Percentiles rank a stretch among this genome's conserved stretches.
These are phyloP conservation scores for Trichoderma hamatum DNA, from an alignment of 2,329 filamentous ascomycete species.

Conservation along the genomic window DNA sequence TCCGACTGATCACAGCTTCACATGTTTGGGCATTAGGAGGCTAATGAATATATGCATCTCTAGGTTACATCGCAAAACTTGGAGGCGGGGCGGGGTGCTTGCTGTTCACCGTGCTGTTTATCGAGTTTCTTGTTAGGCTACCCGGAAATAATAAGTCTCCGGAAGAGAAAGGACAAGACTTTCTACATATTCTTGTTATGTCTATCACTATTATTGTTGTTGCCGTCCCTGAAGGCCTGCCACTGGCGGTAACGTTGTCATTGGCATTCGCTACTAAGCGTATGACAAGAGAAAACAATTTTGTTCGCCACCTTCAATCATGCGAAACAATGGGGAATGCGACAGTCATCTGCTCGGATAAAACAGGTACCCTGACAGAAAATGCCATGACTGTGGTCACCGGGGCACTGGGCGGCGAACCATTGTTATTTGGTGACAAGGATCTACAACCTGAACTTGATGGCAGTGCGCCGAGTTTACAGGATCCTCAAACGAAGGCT, in stretches of 20 bases:
- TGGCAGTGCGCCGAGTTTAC: neutral
- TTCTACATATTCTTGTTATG: constrained; percentile 67
- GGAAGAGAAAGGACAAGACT: constrained; percentile 59
- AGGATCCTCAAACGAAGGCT: no score
- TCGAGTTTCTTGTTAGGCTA: constrained; percentile 72
- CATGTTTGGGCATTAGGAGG: neutral
- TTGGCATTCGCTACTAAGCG: constrained; percentile 70
- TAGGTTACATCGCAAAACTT: constrained; percentile 41
- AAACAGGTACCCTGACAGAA: constrained; percentile 43
- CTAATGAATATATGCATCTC: neutral
- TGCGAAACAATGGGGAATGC: constrained; percentile 76
- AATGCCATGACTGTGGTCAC: constrained; percentile 37
- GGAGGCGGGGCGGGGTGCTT: constrained; percentile 70
- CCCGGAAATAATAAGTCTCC: constrained; percentile 52
- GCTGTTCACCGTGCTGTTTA: constrained; percentile 75
- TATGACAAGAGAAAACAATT: constrained; percentile 71
- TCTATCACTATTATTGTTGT: constrained; percentile 69
- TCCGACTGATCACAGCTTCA: neutral
- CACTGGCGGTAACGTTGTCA: constrained; percentile 68
- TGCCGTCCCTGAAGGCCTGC: constrained; percentile 67
- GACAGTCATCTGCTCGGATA: constrained; percentile 75
- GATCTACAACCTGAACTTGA: neutral
- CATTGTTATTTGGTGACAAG: constrained; percentile 26
- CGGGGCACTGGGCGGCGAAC: constrained; percentile 19
- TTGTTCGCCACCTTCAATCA: constrained; percentile 67